These are phyloP conservation scores for Diaporthe longicolla DNA, from an alignment of 2,329 filamentous ascomycete genomes.

Conservation along the genomic window DNA sequence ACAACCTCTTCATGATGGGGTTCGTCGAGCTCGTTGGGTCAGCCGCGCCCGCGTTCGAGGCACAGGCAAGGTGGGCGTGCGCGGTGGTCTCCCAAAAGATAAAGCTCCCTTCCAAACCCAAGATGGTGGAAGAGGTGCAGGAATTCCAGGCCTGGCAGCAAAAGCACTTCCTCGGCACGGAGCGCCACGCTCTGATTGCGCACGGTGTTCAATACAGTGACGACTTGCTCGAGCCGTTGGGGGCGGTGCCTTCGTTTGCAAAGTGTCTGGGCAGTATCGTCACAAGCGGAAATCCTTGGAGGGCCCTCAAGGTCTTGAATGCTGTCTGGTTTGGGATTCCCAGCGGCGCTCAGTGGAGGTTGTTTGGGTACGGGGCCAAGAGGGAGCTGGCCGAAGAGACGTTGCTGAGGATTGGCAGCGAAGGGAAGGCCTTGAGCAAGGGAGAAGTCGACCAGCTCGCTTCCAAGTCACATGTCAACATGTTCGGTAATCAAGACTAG, in stretches of 20 bases:
- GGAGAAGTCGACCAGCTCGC: constrained; percentile 24
- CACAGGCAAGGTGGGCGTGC: constrained; percentile 53
- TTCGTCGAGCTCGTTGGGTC: constrained; percentile 52
- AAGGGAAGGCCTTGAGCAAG: constrained; percentile 32
- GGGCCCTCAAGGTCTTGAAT: constrained; percentile 48
- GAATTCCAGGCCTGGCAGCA: constrained; percentile 48
- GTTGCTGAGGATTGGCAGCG: constrained; percentile 49
- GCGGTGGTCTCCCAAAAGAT: constrained; percentile 49
- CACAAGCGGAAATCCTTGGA: constrained; percentile 47
- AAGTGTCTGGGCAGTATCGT: constrained; percentile 49
- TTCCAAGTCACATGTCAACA: background rate
- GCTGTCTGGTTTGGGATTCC: constrained; percentile 55
- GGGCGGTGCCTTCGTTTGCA: constrained; percentile 50
- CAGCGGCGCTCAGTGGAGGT: constrained; percentile 53
- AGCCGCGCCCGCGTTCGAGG: constrained; percentile 51
- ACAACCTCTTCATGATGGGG: constrained; percentile 53
- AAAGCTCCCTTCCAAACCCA: constrained; percentile 46
- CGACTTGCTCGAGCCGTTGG: constrained; percentile 51
- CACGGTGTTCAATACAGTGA: constrained; percentile 52
- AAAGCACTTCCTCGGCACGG: constrained; percentile 50
- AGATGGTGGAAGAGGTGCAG: constrained; percentile 49
- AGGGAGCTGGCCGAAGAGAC: constrained; percentile 51
- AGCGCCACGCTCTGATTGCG: constrained; percentile 50
- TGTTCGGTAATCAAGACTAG: background rate
- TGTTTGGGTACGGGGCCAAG: constrained; percentile 52